Conservation (phyloP, 2,329 filamentous ascomycete genomes). For the Colletotrichum salicis region DNA sequence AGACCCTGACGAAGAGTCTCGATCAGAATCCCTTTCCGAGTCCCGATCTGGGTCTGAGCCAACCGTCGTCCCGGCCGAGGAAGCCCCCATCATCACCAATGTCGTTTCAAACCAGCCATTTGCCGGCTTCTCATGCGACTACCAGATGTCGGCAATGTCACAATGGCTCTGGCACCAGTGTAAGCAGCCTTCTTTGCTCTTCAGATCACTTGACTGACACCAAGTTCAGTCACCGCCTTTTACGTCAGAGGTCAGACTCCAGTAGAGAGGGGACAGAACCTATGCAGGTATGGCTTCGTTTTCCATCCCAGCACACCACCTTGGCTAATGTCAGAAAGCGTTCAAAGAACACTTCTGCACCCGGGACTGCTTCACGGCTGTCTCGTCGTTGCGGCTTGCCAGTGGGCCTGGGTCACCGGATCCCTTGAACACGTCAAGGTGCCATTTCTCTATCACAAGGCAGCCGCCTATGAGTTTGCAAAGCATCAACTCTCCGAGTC, state of each 20-base stretch:
- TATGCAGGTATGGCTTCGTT: slow-evolving; percentile 45
- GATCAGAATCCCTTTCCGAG: slow-evolving; percentile 11
- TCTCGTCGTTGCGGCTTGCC: slow-evolving; percentile 55
- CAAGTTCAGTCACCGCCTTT: slow-evolving; percentile 50
- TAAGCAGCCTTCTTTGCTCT: slow-evolving; percentile 35
- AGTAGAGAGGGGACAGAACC: slow-evolving; percentile 48
- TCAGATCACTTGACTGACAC: neutral
- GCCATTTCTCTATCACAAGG: slow-evolving; percentile 58
- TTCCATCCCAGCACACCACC: neutral
- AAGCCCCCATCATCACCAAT: slow-evolving; percentile 16
- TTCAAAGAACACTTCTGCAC: slow-evolving; percentile 55
- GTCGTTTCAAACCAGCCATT: slow-evolving; percentile 34
- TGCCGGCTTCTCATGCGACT: slow-evolving; percentile 32
- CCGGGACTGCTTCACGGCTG: slow-evolving; percentile 58
- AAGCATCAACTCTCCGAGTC: slow-evolving; percentile 53
- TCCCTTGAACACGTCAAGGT: slow-evolving; percentile 56
- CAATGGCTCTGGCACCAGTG: slow-evolving; percentile 50
- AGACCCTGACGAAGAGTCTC: neutral
- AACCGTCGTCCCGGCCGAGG: slow-evolving; percentile 3
- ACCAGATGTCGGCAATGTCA: slow-evolving; percentile 46
- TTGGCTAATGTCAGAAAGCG: slow-evolving; percentile 42
- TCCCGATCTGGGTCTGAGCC: slow-evolving; percentile 36
- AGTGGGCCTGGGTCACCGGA: slow-evolving; percentile 58
- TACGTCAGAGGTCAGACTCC: slow-evolving; percentile 54
- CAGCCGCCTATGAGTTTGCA: slow-evolving; percentile 58